phyloP scores from a whole-genome alignment of 257 asterid species.

The Scutellaria baicalensis region DNA sequence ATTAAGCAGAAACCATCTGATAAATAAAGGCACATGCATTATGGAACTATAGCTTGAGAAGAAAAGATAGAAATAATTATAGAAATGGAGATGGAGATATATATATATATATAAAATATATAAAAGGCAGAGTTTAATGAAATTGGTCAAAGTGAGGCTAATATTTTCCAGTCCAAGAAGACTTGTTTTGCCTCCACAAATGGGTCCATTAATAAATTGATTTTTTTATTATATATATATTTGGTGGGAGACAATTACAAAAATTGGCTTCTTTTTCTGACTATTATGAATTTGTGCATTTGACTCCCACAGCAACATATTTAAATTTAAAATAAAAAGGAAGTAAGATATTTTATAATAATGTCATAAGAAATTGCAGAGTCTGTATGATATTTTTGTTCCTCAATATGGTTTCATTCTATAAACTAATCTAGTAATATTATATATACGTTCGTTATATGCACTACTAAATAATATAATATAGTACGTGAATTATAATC shows the following conservation, averaged over 20 bases:
- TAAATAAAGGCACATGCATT: background rate
- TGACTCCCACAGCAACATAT: background rate
- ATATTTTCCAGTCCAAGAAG: background rate
- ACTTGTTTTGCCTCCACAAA: background rate
- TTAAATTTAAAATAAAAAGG: background rate
- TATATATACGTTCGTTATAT: too few relatives aligned
- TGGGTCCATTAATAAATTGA: background rate
- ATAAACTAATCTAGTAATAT: too few relatives aligned
- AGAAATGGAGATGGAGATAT: background rate
- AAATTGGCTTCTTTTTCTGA: background rate
- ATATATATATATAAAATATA: too few relatives aligned
- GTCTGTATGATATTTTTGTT: too few relatives aligned
- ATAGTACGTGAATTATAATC: too few relatives aligned
- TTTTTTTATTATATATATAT: background rate
- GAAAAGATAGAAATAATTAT: background rate
- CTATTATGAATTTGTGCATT: background rate
- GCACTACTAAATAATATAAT: too few relatives aligned
- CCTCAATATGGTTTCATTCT: too few relatives aligned
- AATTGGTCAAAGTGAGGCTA: conserved; percentile 2
- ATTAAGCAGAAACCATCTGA: too few relatives aligned
- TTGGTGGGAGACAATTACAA: background rate
- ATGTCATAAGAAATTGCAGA: too few relatives aligned
- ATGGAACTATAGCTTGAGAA: too few relatives aligned
- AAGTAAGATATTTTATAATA: background rate
- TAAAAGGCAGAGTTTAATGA: background rate